Base-by-base conservation (phyloP, 768 basidiomycete genomes). In the Boletus rubropictus region DNA sequence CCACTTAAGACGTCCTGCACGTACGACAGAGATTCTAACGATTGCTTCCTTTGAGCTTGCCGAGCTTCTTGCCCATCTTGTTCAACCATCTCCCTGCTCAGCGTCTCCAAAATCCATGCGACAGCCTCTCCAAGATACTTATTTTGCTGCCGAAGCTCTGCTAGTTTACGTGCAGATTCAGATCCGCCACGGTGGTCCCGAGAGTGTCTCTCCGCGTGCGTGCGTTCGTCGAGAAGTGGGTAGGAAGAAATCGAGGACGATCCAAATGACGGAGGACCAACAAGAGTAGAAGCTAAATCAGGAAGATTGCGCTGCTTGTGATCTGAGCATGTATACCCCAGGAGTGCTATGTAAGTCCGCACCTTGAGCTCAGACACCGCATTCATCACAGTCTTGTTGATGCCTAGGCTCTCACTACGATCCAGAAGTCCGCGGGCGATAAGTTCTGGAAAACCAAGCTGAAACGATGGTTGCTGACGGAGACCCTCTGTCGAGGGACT, bases 291-390 rank as follows among this genome's bases (percentile, higher is more conserved):
- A 10, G 84, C 72, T n/a, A 93, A 59, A 54, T 95, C 92, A 2
- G 92, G 90, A 11, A 95, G 78, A 63, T 90, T 94, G 45, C 81
- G 82, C 89, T 91, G 51, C 46, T 32, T 46, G 11, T 41, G 52
- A 44, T 21, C 53, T 52, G 40, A 54, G 55, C 37, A 34, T 31
- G 27, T 28, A 25, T 42, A 22, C 25, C 8, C 33, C 24, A 2
- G 8, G 32, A 31, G 5, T 10, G 18, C 27, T 43, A 28, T 39
- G 29, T 3, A n/a, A 31, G 35, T 58, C 77, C 57, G n/a, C 55
- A 88, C 92, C 67, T 78, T 81, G 33, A 86, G 67, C 64, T 89
- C 89, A 5, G 82, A 78, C 3, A 91, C 83, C 0, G 88, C 88
- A 61, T 76, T 86, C 78, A 85, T 80, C 17, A 90, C 69, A 0